Evolutionary conservation across 352 stramenopile genomes (phyloP), one percentile per base, ranked within the genome.

Genomic region (Globisporangium radiosum): DNA sequence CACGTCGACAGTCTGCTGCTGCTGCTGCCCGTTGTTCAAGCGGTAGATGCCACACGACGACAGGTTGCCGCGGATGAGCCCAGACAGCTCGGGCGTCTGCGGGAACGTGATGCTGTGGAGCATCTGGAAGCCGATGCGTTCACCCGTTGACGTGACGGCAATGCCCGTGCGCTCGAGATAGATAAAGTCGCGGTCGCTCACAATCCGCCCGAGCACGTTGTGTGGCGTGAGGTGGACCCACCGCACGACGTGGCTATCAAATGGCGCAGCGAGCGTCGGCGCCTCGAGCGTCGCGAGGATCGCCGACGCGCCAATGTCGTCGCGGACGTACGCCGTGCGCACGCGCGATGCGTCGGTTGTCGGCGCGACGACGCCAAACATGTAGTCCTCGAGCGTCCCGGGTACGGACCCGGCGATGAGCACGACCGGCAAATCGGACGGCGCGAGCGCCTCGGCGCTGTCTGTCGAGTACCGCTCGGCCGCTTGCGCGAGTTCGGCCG

Each of bases 161-260:
- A 62, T 47, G 5, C 60, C 60, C 14, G 54, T 62, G 9, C 37
- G 14, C 45, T 66, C 60, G 45, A 66, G 52, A 38, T 66, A 66
- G 7, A 66, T 54, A 38, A 66, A 63, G 54, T 66, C 60, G 15
- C 60, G 55, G 47, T 49, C 40, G 33, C 42, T 19, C 33, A 66
- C 54, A 2, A 58, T 10, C 14, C 40, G 40, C n/a, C 47, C 15
- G 8, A 36, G 45, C 40, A 57, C 15, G 39, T 36, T 33, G 9
- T 37, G 19, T 8, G 45, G 38, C n/a, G 51, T 44, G 52, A 56
- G 49, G 36, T 59, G 36, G 43, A 59, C 49, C 56, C 62, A 68
- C 53, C 60, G 65, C 49, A 60, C 55, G 17, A 37, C 51, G 49
- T 60, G 33, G 5, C 42, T 48, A n/a, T 68, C 40, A 15, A 68